These are phyloP conservation scores for Echeveria elegans DNA, from an alignment of 164 flowering plant genomes.

Conservation along the genomic window DNA sequence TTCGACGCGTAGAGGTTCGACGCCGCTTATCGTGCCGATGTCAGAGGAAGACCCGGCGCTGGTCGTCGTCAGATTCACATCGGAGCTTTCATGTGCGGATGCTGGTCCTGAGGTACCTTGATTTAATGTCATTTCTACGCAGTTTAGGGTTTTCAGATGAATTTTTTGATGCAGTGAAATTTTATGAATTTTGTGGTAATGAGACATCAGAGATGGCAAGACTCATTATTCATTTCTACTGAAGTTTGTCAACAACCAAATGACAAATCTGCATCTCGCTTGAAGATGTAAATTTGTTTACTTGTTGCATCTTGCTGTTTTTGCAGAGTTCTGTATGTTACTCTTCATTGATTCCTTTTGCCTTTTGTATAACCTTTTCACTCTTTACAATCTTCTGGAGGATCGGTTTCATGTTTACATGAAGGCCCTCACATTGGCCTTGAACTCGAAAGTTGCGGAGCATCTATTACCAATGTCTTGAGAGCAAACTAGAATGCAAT, in stretches of 20 bases:
- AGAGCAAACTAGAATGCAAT: constrained; percentile 75
- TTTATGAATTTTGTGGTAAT: no score
- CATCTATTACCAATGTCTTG: constrained; percentile 56
- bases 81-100: constrained; percentile 91
- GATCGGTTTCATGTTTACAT: constrained; percentile 66
- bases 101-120: constrained; percentile 83
- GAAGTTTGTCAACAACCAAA: constrained; percentile 59
- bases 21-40: not conserved
- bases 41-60: constrained; percentile 88
- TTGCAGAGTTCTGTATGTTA: no score
- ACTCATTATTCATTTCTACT: constrained; percentile 47
- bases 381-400: constrained; percentile 79
- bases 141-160: constrained; percentile 53
- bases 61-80: constrained; percentile 66
- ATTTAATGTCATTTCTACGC: no score
- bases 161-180: no score
- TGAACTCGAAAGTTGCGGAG: constrained; percentile 69
- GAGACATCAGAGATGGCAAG: constrained; percentile 78
- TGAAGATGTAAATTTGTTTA: constrained; percentile 61
- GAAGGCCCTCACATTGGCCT: constrained; percentile 71
- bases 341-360: constrained; percentile 11
- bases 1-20: not conserved
- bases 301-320: no score
- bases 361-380: constrained; percentile 66
- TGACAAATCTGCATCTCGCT: constrained; percentile 79